Conservation (phyloP, 164 flowering plant species). For the Aristolochia fimbriata region DNA sequence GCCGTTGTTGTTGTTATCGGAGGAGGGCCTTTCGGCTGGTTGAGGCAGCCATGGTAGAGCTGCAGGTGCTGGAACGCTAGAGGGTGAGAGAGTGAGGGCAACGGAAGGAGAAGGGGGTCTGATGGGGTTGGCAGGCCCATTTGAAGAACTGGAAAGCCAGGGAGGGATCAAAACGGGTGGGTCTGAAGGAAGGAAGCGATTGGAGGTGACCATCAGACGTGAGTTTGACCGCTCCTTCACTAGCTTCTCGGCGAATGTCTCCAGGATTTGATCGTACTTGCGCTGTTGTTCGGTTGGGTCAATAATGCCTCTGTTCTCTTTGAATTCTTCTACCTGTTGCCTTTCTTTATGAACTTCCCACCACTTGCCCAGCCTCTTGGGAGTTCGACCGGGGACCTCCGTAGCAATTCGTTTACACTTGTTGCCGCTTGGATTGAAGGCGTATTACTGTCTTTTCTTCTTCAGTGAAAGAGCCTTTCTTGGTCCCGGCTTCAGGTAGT, state of each 20-base stretch:
- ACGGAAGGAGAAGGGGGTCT: conserved; percentile 77
- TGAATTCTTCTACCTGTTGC: conserved; percentile 18
- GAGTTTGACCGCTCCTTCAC: conserved; percentile 45
- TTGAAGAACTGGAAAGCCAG: conserved; percentile 54
- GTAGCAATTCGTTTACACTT: conserved; percentile 45
- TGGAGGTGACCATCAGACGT: conserved; percentile 59
- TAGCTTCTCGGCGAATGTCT: conserved; percentile 81
- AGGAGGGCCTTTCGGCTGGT: conserved; percentile 20
- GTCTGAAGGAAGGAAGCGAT: conserved; percentile 48
- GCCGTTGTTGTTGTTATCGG: conserved; percentile 9
- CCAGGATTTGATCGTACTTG: conserved; percentile 72
- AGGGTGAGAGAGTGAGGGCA: conserved; percentile 63
- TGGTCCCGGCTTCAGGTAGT: conserved; percentile 47
- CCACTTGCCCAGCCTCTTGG: conserved; percentile 46
- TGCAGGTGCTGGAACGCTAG: conserved; percentile 35
- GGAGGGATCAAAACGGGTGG: conserved; percentile 57
- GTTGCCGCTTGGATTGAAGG: conserved; percentile 43
- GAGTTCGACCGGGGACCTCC: conserved; percentile 41
- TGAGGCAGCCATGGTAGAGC: conserved; percentile 50
- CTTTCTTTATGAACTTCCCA: conserved; percentile 49
- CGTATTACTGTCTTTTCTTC: conserved; percentile 35
- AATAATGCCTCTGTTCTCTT: not conserved
- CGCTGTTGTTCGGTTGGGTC: conserved; percentile 4
- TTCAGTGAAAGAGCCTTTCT: conserved; percentile 33
- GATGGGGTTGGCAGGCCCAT: conserved; percentile 17